Conservation (phyloP, 2,329 filamentous ascomycete genomes). For the Alternaria triticimaculans region DNA sequence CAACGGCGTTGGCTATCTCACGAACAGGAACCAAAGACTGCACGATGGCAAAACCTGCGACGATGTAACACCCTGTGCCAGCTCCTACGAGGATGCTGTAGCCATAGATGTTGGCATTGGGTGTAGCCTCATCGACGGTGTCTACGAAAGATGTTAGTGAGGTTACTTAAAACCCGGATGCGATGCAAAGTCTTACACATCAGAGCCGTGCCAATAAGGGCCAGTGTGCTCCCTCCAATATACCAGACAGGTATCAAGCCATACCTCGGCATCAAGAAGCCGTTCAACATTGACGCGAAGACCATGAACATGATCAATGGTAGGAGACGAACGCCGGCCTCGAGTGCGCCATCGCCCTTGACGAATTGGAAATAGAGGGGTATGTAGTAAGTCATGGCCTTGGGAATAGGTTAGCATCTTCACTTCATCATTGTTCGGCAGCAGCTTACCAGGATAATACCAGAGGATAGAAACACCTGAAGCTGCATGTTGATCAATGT, state of each 20-base stretch:
- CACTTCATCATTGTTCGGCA: background rate
- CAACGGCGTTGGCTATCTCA: conserved; percentile 22
- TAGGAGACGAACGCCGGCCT: conserved; percentile 33
- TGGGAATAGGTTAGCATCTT: background rate
- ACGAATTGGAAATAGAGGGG: conserved; percentile 38
- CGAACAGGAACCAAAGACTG: conserved; percentile 13
- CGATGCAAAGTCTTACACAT: conserved; percentile 30
- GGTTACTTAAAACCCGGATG: background rate
- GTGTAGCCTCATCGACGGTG: conserved; percentile 23
- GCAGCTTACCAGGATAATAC: conserved; percentile 9
- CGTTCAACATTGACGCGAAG: conserved; percentile 25
- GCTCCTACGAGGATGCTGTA: conserved; percentile 27
- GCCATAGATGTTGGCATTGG: conserved; percentile 25
- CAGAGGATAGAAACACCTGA: conserved; percentile 17
- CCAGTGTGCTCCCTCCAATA: conserved; percentile 40
- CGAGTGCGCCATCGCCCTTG: conserved; percentile 22
- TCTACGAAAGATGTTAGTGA: background rate
- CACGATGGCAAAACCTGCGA: conserved; percentile 23
- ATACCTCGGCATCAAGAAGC: conserved; percentile 23
- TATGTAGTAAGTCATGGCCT: conserved; percentile 29
- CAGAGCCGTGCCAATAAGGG: conserved; percentile 18
- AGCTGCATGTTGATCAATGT: conserved; percentile 14
- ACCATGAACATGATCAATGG: conserved; percentile 31
- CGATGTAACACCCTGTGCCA: conserved; percentile 21
- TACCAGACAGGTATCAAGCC: conserved; percentile 28